These are phyloP conservation scores for Oenanthe sinensis DNA, from an alignment of 129 eudicot species.

Conservation along the genomic window DNA sequence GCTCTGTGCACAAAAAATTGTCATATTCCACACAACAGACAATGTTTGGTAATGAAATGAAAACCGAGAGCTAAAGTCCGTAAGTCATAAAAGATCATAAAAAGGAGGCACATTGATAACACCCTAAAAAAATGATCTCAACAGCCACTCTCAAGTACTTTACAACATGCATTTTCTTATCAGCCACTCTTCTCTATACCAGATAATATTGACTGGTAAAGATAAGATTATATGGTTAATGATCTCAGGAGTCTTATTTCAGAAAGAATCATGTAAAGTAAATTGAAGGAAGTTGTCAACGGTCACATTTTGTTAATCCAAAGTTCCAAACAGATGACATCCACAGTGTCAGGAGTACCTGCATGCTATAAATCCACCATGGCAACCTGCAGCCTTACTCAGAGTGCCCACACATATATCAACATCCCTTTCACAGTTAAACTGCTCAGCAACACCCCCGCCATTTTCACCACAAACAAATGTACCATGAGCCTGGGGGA, in stretches of 20 bases:
- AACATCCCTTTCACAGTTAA: constrained; percentile 73
- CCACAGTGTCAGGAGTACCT: constrained; percentile 35
- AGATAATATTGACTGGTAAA: neutral
- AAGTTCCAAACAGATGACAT: neutral
- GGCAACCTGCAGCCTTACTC: constrained; percentile 99
- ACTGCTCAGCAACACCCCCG: constrained; percentile 90
- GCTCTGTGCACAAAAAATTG: neutral
- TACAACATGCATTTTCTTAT: neutral
- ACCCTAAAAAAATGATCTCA: neutral
- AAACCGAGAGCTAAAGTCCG: neutral
- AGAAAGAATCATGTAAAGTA: neutral
- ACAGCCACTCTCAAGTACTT: neutral
- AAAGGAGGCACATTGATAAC: neutral
- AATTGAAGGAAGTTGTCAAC: neutral
- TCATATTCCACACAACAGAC: neutral
- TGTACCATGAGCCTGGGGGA: constrained; percentile 91
- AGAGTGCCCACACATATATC: constrained; percentile 96
- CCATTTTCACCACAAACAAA: constrained; percentile 92
- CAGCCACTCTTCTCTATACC: neutral
- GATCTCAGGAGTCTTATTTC: neutral
- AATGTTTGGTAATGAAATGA: neutral
- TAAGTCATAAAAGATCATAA: neutral
- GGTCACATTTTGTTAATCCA: neutral
- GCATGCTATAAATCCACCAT: constrained; percentile 99
- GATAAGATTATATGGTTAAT: neutral